Base-by-base conservation (phyloP, 306 rosid genomes). In the Dryas octopetala region DNA sequence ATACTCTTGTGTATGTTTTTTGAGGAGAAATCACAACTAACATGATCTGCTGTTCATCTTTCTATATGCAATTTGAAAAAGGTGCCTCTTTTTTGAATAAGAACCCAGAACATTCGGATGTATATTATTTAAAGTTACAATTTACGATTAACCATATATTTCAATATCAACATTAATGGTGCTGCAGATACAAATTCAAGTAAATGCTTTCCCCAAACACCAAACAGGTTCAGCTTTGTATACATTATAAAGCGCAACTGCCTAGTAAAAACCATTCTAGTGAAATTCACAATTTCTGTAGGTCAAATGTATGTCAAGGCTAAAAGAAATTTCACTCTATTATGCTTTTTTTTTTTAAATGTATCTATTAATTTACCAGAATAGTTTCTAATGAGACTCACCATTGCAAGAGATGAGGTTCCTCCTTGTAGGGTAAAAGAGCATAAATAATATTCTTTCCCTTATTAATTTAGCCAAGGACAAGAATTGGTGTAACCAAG, bases 1-100 rank as follows among this genome's bases (percentile, higher is more conserved):
- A 70, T 55, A 75, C 73, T 50, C 17, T 59, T 19, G 49, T 16
- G 14, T 11, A 13, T 54, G 66, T 75, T 83, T 74, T 81, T 87
- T 48, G 1, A 60, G 85, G 86, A 74, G 83, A 83, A 67, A 59
- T 45, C 66, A 66, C 62, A 8, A 73, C 46, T 74, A 68, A 44
- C 68, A 32, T 19, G 19, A 73, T 55, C 75, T 77, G 62, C 52
- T 48, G 71, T 85, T 83, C 50, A 32, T 46, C 68, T 47, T 47
- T 38, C 58, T 40, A 45, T 59, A 46, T 57, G 23, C 26, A 57
- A 14, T 9, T 12, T 11, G 5, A 38, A 40, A 53, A 17, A 9
- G 44, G 43, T 55, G 38, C 44, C 23, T 57, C 44, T 26, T 45
- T 58, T 13, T 26, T 3, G 5, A n/a, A 64, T 16, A 43, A 64